Percentiles rank a stretch among this genome's conserved stretches.
Conservation (phyloP, 2,329 filamentous ascomycete species). For the Calonectria crousiana region DNA sequence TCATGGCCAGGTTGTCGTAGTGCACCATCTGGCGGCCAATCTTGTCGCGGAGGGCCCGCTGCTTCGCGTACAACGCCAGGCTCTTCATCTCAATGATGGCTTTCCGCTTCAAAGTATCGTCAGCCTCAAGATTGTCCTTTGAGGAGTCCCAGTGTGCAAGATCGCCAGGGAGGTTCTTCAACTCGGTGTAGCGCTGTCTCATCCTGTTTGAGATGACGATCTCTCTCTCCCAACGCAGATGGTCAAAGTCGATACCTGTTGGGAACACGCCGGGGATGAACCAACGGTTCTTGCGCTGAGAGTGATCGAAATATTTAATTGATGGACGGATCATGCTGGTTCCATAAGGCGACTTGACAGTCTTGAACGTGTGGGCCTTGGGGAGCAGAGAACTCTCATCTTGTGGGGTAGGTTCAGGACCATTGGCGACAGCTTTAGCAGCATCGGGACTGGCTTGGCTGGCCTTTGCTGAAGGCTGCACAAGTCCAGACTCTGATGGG, state of each 20-base stretch:
- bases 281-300: slow-evolving; percentile 78
- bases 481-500: slow-evolving; percentile 59
- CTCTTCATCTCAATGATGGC: slow-evolving; percentile 97
- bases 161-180: slow-evolving; percentile 87
- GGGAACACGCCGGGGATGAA: slow-evolving; percentile 92
- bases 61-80: slow-evolving; percentile 87
- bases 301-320: slow-evolving; percentile 86
- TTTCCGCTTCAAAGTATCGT: slow-evolving; percentile 88
- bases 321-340: slow-evolving; percentile 63
- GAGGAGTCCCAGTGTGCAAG: slow-evolving; percentile 88
- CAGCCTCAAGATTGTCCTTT: slow-evolving; percentile 74
- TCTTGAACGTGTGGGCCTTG: slow-evolving; percentile 73
- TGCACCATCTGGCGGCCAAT: slow-evolving; percentile 94
- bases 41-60: slow-evolving; percentile 85
- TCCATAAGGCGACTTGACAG: slow-evolving; percentile 79
- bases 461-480: slow-evolving; percentile 47
- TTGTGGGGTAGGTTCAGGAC: slow-evolving; percentile 49
- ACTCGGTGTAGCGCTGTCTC: slow-evolving; percentile 83
- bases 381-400: slow-evolving; percentile 48
- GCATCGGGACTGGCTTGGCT: slow-evolving; percentile 48
- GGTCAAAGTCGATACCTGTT: slow-evolving; percentile 87
- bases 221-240: slow-evolving; percentile 87
- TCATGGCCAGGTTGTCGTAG: slow-evolving; percentile 97
- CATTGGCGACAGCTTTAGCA: slow-evolving; percentile 52
- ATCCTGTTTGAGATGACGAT: slow-evolving; percentile 92